phyloP scores from a whole-genome alignment of 2,329 filamentous ascomycete species.

The Emmonsiellopsis sp. region DNA sequence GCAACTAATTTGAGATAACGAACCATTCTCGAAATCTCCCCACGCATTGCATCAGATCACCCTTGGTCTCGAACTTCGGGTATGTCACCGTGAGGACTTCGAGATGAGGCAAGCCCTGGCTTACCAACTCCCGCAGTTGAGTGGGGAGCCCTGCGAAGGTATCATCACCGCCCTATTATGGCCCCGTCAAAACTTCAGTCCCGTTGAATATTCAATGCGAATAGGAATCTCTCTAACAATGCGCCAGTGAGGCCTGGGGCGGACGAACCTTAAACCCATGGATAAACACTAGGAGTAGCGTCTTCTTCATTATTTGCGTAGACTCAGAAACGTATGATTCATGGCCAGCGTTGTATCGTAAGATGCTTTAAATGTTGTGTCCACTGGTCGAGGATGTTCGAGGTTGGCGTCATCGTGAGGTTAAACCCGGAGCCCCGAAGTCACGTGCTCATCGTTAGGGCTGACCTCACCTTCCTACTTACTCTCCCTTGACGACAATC shows the following conservation, averaged over 20 bases:
- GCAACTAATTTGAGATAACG: constrained; percentile 4
- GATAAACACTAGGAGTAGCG: constrained; percentile 38
- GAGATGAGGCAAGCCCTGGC: constrained; percentile 33
- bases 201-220: background rate
- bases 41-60: constrained; percentile 38
- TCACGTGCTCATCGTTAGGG: background rate
- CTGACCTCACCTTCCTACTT: background rate
- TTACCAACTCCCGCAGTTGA: constrained; percentile 31
- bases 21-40: constrained; percentile 40
- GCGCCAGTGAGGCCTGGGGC: background rate
- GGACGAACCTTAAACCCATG: constrained; percentile 39
- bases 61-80: constrained; percentile 41
- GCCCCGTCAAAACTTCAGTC: constrained; percentile 4
- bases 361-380: no score
- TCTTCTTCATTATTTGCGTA: constrained; percentile 32
- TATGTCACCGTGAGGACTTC: constrained; percentile 34
- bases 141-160: constrained; percentile 40
- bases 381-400: no score
- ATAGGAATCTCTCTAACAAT: background rate
- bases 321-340: constrained; percentile 7
- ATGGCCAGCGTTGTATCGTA: background rate
- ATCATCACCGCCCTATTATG: constrained; percentile 36
- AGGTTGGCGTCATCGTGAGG: background rate
- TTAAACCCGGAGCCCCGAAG: background rate
- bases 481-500: background rate